Evolutionary conservation across 2,329 filamentous ascomycete genomes (phyloP).

Genomic region (Aspergillus neotritici): DNA sequence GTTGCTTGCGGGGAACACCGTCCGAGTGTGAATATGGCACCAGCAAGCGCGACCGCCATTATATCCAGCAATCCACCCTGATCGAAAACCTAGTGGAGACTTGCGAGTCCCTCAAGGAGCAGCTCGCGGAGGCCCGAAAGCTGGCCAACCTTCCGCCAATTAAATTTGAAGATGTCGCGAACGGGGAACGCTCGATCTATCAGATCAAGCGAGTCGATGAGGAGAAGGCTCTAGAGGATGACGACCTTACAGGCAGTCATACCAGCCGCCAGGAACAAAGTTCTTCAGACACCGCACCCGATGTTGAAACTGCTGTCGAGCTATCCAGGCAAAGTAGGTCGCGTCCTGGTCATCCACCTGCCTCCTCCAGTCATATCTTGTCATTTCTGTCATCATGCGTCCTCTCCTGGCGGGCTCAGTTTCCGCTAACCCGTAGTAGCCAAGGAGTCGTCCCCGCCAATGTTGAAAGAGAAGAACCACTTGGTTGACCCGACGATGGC

Average conservation of each 20-base stretch:
- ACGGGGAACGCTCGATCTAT: not conserved
- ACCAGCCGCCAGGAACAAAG: not conserved
- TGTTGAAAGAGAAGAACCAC: conserved; percentile 8
- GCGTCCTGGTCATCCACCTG: too few species aligned
- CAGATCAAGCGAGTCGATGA: not conserved
- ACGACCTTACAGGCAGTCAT: not conserved
- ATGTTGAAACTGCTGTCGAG: too few species aligned
- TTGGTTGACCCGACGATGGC: conserved; percentile 14
- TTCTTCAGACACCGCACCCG: not conserved
- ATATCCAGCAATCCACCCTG: conserved; percentile 23
- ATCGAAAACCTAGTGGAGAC: conserved; percentile 23
- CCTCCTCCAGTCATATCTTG: too few species aligned
- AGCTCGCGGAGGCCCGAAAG: conserved; percentile 16
- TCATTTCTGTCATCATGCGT: too few species aligned
- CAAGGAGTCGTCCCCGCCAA: conserved; percentile 2
- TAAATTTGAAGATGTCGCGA: conserved; percentile 11
- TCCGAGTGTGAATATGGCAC: conserved; percentile 28
- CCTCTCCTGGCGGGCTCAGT: not conserved
- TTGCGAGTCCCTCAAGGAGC: conserved; percentile 17
- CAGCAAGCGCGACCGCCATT: conserved; percentile 27
- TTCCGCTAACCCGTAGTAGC: conserved; percentile 1
- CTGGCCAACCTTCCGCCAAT: conserved; percentile 12
- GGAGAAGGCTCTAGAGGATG: not conserved
- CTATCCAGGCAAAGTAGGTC: too few species aligned
- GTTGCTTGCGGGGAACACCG: conserved; percentile 25